These are phyloP conservation scores for Abortiporus biennis DNA, from an alignment of 1,284 basidiomycete genomes.

Conservation along the genomic window DNA sequence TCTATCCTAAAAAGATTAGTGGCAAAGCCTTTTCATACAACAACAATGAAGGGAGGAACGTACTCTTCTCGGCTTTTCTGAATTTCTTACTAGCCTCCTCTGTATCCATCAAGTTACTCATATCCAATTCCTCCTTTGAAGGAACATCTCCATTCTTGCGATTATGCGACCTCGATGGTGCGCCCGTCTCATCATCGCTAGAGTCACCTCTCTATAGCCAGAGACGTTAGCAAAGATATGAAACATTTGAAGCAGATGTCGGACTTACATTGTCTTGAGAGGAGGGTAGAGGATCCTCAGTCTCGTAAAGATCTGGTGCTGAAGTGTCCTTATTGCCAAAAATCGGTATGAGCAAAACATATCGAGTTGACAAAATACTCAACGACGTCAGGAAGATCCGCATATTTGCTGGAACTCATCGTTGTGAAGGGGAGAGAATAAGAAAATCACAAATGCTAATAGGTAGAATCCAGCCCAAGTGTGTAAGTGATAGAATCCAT, in stretches of 20 bases:
- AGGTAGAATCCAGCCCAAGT: background rate
- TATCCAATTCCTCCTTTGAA: conserved; percentile 45
- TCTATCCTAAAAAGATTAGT: conserved; percentile 23
- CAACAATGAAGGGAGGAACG: conserved; percentile 7
- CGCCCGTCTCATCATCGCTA: conserved; percentile 55
- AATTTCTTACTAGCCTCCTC: conserved; percentile 66
- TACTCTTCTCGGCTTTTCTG: conserved; percentile 59
- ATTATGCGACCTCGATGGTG: conserved; percentile 30
- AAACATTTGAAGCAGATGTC: background rate
- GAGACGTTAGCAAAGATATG: background rate
- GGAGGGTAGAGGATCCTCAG: conserved; percentile 67
- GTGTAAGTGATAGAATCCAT: background rate
- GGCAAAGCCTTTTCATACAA: background rate
- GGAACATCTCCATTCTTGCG: conserved; percentile 28
- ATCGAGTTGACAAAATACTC: conserved; percentile 20
- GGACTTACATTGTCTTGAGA: conserved; percentile 42
- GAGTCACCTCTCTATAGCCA: conserved; percentile 48
- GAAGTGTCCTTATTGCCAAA: conserved; percentile 77
- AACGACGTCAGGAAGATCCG: conserved; percentile 87
- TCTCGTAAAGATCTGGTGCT: conserved; percentile 90
- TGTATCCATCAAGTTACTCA: conserved; percentile 38
- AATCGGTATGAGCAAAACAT: conserved; percentile 1
- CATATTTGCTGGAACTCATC: conserved; percentile 79
- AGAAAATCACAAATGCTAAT: background rate
- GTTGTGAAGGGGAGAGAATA: background rate